Evolutionary conservation across 805 yeast species (phyloP).

Genomic region (Schwanniomyces yamadae): DNA sequence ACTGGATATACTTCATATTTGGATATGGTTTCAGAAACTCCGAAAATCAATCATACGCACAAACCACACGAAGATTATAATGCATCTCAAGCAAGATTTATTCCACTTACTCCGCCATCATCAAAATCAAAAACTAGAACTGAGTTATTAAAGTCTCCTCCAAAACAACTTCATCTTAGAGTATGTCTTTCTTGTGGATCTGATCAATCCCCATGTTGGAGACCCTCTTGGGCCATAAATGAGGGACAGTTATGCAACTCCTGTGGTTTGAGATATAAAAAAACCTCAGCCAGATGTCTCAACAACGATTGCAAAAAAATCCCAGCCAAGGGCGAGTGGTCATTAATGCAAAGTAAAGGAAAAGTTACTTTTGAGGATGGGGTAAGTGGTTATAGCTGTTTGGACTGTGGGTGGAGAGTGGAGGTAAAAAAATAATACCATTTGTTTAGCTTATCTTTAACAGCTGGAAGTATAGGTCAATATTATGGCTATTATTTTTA

Average conservation of each 20-base stretch:
- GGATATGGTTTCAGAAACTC: background rate
- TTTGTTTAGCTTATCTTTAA: no score
- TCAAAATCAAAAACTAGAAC: slow-evolving; percentile 27
- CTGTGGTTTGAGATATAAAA: slow-evolving; percentile 92
- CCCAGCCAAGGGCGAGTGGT: slow-evolving; percentile 96
- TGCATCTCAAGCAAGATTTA: slow-evolving; percentile 23
- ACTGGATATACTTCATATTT: slow-evolving; percentile 1
- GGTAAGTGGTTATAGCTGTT: slow-evolving; percentile 37
- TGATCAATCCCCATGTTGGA: slow-evolving; percentile 95
- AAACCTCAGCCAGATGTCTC: slow-evolving; percentile 88
- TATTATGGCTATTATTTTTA: no score
- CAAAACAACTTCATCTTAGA: slow-evolving; percentile 39
- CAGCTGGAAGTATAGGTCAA: no score
- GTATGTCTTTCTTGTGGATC: slow-evolving; percentile 89
- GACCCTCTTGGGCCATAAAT: slow-evolving; percentile 90
- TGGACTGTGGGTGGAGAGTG: slow-evolving; percentile 44
- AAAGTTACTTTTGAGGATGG: slow-evolving; percentile 41
- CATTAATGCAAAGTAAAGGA: slow-evolving; percentile 77
- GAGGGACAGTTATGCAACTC: slow-evolving; percentile 97
- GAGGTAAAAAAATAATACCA: slow-evolving; percentile 35
- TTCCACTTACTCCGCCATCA: slow-evolving; percentile 44
- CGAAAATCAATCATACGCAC: slow-evolving; percentile 3
- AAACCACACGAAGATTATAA: slow-evolving; percentile 6
- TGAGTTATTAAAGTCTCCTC: slow-evolving; percentile 35
- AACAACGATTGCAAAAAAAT: slow-evolving; percentile 75